phyloP scores from a whole-genome alignment of 768 basidiomycete species.

The Crucibulum laeve region DNA sequence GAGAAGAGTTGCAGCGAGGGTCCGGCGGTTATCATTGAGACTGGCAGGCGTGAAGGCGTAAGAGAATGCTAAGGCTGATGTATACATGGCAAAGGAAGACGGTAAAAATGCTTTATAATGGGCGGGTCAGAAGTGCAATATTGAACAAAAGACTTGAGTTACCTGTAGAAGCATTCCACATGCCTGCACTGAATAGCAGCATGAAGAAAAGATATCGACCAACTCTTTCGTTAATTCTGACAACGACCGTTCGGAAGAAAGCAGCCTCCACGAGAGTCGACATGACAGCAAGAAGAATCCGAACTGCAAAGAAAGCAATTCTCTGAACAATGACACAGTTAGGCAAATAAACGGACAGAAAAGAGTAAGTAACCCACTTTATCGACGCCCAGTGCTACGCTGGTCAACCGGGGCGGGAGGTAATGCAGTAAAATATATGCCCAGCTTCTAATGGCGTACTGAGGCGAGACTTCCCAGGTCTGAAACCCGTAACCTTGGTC shows the following conservation, averaged over 20 bases:
- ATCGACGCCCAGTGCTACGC: slow-evolving; percentile 45
- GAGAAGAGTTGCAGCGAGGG: slow-evolving; percentile 58
- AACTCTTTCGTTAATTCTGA: slow-evolving; percentile 81
- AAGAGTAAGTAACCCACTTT: slow-evolving; percentile 53
- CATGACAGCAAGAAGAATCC: slow-evolving; percentile 71
- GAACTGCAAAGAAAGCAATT: slow-evolving; percentile 83
- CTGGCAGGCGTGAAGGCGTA: slow-evolving; percentile 60
- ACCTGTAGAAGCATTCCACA: slow-evolving; percentile 91
- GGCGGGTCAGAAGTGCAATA: slow-evolving; percentile 4
- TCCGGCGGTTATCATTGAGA: slow-evolving; percentile 46
- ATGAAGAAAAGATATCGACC: slow-evolving; percentile 94
- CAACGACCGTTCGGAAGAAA: slow-evolving; percentile 77
- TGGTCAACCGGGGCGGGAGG: slow-evolving; percentile 57
- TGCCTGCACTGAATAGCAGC: slow-evolving; percentile 80
- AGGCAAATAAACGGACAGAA: not conserved
- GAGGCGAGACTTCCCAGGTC: slow-evolving; percentile 95
- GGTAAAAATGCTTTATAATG: slow-evolving; percentile 75
- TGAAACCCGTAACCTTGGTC: slow-evolving; percentile 87
- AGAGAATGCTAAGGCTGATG: slow-evolving; percentile 73
- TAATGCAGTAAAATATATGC: slow-evolving; percentile 84
- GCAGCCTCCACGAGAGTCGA: slow-evolving; percentile 75
- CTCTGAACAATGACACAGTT: slow-evolving; percentile 45
- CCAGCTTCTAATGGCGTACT: slow-evolving; percentile 93
- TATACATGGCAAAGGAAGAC: slow-evolving; percentile 94
- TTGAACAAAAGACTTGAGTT: not conserved